Evolutionary conservation across 2,329 filamentous ascomycete genomes (phyloP).

Genomic region (Chrysoporthe puriensis): DNA sequence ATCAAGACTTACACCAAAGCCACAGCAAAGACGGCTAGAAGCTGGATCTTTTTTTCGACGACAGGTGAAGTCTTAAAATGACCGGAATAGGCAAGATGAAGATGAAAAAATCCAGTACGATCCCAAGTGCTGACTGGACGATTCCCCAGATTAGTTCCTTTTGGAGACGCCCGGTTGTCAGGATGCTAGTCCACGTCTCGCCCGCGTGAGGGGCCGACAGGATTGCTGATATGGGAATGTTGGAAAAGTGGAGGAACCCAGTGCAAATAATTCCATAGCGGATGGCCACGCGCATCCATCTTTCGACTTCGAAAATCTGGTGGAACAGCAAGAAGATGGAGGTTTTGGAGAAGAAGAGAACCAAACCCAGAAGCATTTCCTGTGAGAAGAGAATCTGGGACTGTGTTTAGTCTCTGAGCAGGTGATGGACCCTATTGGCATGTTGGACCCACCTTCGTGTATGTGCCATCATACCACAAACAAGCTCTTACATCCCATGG

Average conservation of each 20-base stretch:
- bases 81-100: not conserved
- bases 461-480: no score
- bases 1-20: conserved; percentile 6
- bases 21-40: not conserved
- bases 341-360: not conserved
- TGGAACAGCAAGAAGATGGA: conserved; percentile 1
- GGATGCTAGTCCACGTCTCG: not conserved
- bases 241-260: not conserved
- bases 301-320: conserved; percentile 1
- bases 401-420: no score
- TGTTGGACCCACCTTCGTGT: no score
- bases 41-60: not conserved
- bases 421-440: no score
- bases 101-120: not conserved
- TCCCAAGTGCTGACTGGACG: not conserved
- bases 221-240: conserved; percentile 7
- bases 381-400: no score
- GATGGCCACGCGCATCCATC: conserved; percentile 1
- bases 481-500: no score
- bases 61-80: not conserved
- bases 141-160: not conserved
- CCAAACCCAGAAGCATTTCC: no score
- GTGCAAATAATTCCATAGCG: not conserved
- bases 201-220: not conserved
- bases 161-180: not conserved